Conservation (phyloP, 225 moss, liverwort and hornwort species). For the Polytrichum commune region DNA sequence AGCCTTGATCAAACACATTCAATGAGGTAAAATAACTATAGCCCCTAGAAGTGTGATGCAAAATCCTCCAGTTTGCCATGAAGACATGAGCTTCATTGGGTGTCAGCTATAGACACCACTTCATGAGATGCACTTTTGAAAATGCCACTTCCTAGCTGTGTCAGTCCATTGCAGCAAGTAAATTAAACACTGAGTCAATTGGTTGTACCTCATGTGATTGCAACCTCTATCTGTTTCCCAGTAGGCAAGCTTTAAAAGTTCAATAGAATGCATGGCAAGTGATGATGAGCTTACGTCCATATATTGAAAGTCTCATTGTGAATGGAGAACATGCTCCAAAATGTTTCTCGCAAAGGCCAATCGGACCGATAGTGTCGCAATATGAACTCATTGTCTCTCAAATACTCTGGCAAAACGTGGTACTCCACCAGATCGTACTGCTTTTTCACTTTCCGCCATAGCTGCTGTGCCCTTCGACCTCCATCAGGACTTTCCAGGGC, state of each 20-base stretch:
- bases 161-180: not conserved
- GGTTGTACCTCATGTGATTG: not conserved
- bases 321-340: slow-evolving; percentile 84
- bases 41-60: no score
- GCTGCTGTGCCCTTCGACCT: slow-evolving; percentile 29
- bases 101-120: no score
- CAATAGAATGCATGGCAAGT: not conserved
- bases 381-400: slow-evolving; percentile 90
- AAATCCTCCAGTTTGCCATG: no score
- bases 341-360: slow-evolving; percentile 84
- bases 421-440: slow-evolving; percentile 79
- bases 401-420: slow-evolving; percentile 82
- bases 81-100: no score
- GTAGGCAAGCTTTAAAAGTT: not conserved
- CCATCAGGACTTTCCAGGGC: slow-evolving; percentile 45
- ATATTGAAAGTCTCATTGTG: slow-evolving; percentile 98
- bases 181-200: not conserved
- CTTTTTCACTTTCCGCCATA: slow-evolving; percentile 75
- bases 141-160: not conserved
- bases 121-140: not conserved
- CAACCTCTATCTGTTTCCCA: not conserved
- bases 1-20: no score
- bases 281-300: slow-evolving; percentile 74
- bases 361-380: slow-evolving; percentile 83
- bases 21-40: no score